Evolutionary conservation across 1,284 basidiomycete genomes (phyloP), one percentile per base, ranked within the genome.

Genomic region (Volvariella surrecta): DNA sequence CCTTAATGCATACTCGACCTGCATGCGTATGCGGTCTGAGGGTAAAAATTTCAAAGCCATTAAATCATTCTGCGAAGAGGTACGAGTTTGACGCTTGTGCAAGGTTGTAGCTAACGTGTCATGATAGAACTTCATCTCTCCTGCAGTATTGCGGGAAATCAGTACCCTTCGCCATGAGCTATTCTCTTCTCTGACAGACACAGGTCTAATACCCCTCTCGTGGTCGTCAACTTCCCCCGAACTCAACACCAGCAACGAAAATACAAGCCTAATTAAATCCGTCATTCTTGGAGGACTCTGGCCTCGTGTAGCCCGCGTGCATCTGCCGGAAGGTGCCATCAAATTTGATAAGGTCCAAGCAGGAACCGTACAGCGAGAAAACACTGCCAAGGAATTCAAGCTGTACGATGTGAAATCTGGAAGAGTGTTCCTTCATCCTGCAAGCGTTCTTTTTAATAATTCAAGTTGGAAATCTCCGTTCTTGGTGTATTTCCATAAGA

Each of bases 201-300:
- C 89, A 37, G 89, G 89, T 3, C 84, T 96, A 53, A 67, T 87
- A 19, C 70, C 68, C 1, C 51, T 58, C 4, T 58, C 58, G 16
- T 66, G 72, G 16, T 68, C 60, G 7, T 67, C 76, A 0, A 65
- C 66, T 11, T 63, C 69, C 18, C 61, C 69, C 35, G 63, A 58
- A 41, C 61, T 84, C 39, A 80, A 85, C 54, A 53, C 57, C n/a
- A 79, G 89, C 55, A 74, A 73, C 46, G 53, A 60, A 1, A 79
- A 87, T 50, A 67, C 73, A 40, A 88, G 87, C 54, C 71, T 94
- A 16, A 62, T 93, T 52, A 93, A 93, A 59, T 76, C 79, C 3
- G 75, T 92, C 50, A 71, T 94, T 19, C 75, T 90, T 6, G 88
- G 88, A 10, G 89, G 88, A 1, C 70, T 92, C 32, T 92, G 87